Base-by-base conservation (phyloP, 306 rosid species). In the Dryas drummondii region DNA sequence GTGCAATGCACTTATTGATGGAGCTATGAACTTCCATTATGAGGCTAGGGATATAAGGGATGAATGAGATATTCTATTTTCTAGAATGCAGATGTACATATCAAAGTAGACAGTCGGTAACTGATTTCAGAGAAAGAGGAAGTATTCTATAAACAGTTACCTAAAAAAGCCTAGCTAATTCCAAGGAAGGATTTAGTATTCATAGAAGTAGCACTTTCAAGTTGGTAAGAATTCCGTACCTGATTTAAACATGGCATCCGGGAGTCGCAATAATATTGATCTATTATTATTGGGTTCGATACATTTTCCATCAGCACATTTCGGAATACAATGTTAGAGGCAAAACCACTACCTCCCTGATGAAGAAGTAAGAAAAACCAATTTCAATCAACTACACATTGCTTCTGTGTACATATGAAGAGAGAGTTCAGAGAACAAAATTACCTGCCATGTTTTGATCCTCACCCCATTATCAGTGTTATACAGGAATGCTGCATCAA, bases 381-480 rank as follows among this genome's bases (percentile, higher is more conserved):
- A 55, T 12, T 53, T 48, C 78, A 79, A 56, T 63, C 2, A 17
- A 27, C 40, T 16, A 16, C 6, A 10, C 32, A 60, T 16, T 47
- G 15, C 72, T 47, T n/a, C 49, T 48, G 62, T 69, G 14, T 70
- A 51, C n/a, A 15, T 5, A 22, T 65, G 40, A 8, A 59, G 42
- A 78, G 22, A 49, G 37, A 22, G 49, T 63, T 57, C 55, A 9
- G 70, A 4, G 72, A 70, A 56, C 19, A 49, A 51, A 71, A 44
- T 80, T 74, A 88, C 98, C 94, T 94, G 98, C 98, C 98, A 94
- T 72, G 98, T 91, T 85, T 94, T 94, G 87, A 94, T 90, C 86
- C 98, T 91, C 76, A 86, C 73, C 55, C 97, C 98, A 79, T 91
- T 94, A 42, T 86, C 75, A 44, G 94, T 91, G 81, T 91, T 88